Percentiles rank a stretch among this genome's conserved stretches.
Conservation (phyloP, 192 early-diverging fungal genomes). For the Linnemannia exigua region DNA sequence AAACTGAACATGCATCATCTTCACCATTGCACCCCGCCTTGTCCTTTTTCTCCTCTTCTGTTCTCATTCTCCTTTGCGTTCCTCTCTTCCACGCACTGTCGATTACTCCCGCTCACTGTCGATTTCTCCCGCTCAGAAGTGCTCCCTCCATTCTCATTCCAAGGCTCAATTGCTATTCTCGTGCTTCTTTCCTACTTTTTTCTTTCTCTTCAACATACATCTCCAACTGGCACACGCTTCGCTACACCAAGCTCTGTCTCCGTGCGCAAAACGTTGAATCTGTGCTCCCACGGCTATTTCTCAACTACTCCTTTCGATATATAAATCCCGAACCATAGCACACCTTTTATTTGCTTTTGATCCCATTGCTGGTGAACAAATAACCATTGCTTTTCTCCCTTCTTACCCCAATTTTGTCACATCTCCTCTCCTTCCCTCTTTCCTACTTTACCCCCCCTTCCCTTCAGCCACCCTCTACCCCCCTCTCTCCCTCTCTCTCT, state of each 20-base stretch:
- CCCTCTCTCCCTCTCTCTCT: neutral
- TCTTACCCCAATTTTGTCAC: neutral
- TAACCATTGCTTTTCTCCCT: neutral
- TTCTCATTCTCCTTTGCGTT: neutral
- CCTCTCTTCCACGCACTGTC: too few species aligned
- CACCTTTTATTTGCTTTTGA: neutral
- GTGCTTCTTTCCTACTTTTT: neutral
- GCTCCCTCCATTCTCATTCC: neutral
- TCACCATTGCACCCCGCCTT: neutral
- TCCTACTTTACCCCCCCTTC: neutral
- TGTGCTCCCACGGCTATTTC: neutral
- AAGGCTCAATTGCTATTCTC: neutral
- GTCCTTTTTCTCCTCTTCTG: neutral
- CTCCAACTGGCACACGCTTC: neutral
- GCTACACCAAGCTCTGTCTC: neutral
- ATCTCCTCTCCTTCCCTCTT: neutral
- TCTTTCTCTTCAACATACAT: too few species aligned
- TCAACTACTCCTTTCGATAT: neutral
- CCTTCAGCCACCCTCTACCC: neutral
- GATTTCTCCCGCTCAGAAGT: neutral
- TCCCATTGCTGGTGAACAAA: neutral
- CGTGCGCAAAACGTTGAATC: neutral
- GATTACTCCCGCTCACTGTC: neutral
- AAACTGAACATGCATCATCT: neutral
- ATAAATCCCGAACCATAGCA: neutral